Base-by-base conservation (phyloP, 768 basidiomycete genomes). In the Leccinum variicolor region DNA sequence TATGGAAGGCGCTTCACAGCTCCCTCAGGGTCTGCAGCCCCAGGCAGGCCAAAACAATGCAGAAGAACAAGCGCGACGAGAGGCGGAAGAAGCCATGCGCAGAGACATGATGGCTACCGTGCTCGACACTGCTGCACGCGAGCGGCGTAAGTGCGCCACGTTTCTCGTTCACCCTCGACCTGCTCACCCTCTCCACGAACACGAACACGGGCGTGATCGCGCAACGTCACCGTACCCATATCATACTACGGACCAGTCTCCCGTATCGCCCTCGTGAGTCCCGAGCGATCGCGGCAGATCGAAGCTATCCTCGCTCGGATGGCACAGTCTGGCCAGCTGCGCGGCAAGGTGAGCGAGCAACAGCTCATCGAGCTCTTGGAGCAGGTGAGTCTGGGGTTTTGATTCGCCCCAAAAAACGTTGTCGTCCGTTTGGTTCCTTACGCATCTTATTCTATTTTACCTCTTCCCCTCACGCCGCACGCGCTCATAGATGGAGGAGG, bases 321-420 rank as follows among this genome's bases (percentile, higher is more conserved):
- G 89, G 91, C 86, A 8, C 90, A 92, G 73, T 78, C 82, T 1
- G 91, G 93, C 7, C 91, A 94, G 69, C 70, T 96, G 39, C 80
- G 87, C 46, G 87, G 86, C 1, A 77, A 85, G 28, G 87, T 96
- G 41, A 83, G 79, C 28, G 94, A 97, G 68, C 75, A 80, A 49
- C 91, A 94, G 69, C 79, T 97, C 54, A 92, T 97, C 62, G 86
- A 85, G 50, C 75, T 96, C 34, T 79, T 96, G 57, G 89, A 95
- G 63, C 91, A 96, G 82, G 94, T 89, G 59, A 61, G 66, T 26
- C 31, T 23, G 8, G 19, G 41, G 15, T 43, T 19, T 14, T 34
- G 6, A 43, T 15, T 6, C 31, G 13, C 31, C 13, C 15, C 34
- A 1, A 36, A 15, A 17, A 36, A 36, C 15, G 13, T 29, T 1